These are phyloP conservation scores for Termitomyces bulborhizus DNA, from an alignment of 768 basidiomycete genomes.

Conservation along the genomic window DNA sequence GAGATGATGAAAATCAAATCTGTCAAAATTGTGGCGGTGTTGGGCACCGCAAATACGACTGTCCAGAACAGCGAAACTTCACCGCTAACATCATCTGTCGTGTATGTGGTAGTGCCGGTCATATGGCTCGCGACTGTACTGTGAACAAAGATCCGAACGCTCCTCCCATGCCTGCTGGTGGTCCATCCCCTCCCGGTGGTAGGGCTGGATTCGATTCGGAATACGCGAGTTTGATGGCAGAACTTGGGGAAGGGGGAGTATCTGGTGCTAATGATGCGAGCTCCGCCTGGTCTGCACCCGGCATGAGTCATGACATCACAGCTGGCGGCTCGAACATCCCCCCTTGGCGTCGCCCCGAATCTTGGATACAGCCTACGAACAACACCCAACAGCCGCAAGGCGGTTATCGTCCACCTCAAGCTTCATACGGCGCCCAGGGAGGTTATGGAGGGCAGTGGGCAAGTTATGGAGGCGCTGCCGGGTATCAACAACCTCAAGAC, in stretches of 20 bases:
- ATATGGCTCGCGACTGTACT: constrained; percentile 98
- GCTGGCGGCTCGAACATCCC: constrained; percentile 78
- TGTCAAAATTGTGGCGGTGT: constrained; percentile 95
- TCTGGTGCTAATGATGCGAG: constrained; percentile 44
- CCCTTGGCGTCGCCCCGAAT: constrained; percentile 88
- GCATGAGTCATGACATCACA: constrained; percentile 57
- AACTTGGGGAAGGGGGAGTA: constrained; percentile 82
- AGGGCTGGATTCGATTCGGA: constrained; percentile 93
- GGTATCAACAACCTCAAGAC: constrained; percentile 56
- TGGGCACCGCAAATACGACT: constrained; percentile 98
- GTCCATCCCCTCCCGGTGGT: constrained; percentile 44
- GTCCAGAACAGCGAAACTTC: constrained; percentile 96
- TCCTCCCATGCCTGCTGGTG: constrained; percentile 36
- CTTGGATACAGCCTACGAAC: constrained; percentile 59
- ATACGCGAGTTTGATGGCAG: constrained; percentile 96
- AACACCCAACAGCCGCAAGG: constrained; percentile 39
- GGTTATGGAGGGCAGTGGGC: constrained; percentile 45
- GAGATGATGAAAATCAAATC: constrained; percentile 98
- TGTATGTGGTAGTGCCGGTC: constrained; percentile 95
- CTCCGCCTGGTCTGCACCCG: constrained; percentile 45
- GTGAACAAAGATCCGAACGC: constrained; percentile 88
- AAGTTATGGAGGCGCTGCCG: constrained; percentile 39
- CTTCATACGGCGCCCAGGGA: constrained; percentile 39
- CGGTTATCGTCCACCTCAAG: constrained; percentile 68
- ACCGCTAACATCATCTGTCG: constrained; percentile 99